Conservation (phyloP, 1,139 yeast species). For the Kodamaea fungicola region DNA sequence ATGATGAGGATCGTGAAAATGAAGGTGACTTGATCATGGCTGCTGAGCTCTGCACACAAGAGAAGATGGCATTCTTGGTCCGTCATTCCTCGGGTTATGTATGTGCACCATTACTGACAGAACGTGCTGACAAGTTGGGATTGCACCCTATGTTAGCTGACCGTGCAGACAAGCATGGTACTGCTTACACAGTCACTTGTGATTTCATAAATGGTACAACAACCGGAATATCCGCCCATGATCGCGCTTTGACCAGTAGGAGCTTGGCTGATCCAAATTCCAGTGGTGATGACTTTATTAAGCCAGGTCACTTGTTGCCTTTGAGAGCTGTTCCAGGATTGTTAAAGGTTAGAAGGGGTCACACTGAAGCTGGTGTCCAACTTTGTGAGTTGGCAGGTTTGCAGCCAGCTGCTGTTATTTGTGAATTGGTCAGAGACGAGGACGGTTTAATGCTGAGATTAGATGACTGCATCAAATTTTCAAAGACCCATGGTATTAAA, state of each 20-base stretch:
- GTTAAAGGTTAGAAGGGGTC: constrained; percentile 82
- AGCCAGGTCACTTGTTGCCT: constrained; percentile 95
- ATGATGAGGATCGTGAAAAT: constrained; percentile 92
- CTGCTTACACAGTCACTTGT: constrained; percentile 93
- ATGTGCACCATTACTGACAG: constrained; percentile 81
- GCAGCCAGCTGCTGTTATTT: constrained; percentile 86
- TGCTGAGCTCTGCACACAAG: constrained; percentile 74
- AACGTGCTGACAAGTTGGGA: constrained; percentile 73
- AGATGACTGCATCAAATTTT: constrained; percentile 76
- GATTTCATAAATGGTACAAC: constrained; percentile 85
- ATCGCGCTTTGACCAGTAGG: constrained; percentile 80
- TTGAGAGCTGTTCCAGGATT: constrained; percentile 88
- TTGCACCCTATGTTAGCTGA: constrained; percentile 74
- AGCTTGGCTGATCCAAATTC: constrained; percentile 62
- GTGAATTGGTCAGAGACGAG: constrained; percentile 89
- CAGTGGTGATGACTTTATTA: constrained; percentile 63
- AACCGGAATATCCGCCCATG: constrained; percentile 96
- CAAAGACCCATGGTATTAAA: constrained; percentile 60
- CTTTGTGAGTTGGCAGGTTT: constrained; percentile 73
- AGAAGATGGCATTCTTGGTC: constrained; percentile 92
- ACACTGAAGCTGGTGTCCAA: constrained; percentile 96
- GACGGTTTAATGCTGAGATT: constrained; percentile 97
- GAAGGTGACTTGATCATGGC: constrained; percentile 97
- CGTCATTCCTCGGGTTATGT: constrained; percentile 89
- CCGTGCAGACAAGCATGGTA: constrained; percentile 83